Conservation (phyloP, 768 basidiomycete species). For the Lactarius hatsudake region DNA sequence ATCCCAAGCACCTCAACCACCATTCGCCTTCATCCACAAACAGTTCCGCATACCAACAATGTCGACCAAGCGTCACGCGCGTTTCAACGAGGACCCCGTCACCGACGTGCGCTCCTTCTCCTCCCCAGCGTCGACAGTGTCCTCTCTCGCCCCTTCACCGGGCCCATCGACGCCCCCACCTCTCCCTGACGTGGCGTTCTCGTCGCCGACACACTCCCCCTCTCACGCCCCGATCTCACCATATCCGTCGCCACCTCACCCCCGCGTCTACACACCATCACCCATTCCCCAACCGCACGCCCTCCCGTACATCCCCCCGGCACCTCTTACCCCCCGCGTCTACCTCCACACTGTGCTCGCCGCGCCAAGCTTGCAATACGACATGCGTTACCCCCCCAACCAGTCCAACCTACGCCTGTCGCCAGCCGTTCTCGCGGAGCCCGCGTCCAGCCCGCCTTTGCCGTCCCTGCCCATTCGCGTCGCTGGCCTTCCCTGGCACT, state of each 20-base stretch:
- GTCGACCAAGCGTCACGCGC: conserved; percentile 16
- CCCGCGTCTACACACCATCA: conserved; percentile 6
- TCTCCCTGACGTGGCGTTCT: conserved; percentile 9
- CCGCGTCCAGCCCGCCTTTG: conserved; percentile 7
- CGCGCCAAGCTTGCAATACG: conserved; percentile 13
- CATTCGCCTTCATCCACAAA: not conserved
- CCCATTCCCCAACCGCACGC: conserved; percentile 6
- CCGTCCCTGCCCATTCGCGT: conserved; percentile 5
- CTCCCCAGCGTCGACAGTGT: conserved; percentile 13
- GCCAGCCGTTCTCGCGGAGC: not conserved
- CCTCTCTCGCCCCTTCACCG: conserved; percentile 14
- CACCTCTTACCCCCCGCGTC: not conserved
- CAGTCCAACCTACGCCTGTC: conserved; percentile 2
- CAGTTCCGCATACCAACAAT: not conserved
- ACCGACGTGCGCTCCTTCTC: conserved; percentile 16
- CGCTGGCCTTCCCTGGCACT: conserved; percentile 9
- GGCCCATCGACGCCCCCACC: conserved; percentile 20
- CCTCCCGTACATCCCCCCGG: conserved; percentile 4
- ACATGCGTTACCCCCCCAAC: conserved; percentile 2
- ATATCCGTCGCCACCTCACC: conserved; percentile 8
- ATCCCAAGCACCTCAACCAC: not conserved
- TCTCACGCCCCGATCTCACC: not conserved
- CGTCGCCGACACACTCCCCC: conserved; percentile 8
- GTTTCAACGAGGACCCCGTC: conserved; percentile 20
- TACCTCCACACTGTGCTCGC: not conserved